Conservation (phyloP, 345 rosid genomes). For the Theobroma cacao region DNA sequence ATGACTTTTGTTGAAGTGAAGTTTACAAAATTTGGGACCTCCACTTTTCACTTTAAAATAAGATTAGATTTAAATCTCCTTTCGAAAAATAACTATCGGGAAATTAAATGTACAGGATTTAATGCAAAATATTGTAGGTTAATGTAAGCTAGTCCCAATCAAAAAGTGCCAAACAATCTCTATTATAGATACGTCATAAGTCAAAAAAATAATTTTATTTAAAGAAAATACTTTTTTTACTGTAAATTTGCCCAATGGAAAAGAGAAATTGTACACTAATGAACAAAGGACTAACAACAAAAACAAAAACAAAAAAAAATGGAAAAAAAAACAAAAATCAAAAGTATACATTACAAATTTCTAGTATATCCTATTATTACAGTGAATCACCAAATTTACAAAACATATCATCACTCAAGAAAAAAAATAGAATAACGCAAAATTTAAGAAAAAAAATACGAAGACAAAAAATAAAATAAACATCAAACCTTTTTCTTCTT, state of each 20-base stretch:
- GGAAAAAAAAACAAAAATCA: neutral
- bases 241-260: neutral
- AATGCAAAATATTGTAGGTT: too few relatives aligned
- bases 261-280: neutral
- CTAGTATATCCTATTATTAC: neutral
- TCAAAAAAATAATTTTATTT: too few relatives aligned
- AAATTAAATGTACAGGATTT: too few relatives aligned
- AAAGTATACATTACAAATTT: neutral
- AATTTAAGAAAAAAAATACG: neutral
- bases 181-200: too few relatives aligned
- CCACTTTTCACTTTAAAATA: neutral
- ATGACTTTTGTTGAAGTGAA: too few relatives aligned
- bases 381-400: slow-evolving; percentile 17
- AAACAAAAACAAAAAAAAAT: neutral
- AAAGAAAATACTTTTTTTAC: too few relatives aligned
- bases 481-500: slow-evolving; percentile 8
- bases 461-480: slow-evolving; percentile 1
- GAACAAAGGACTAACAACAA: neutral
- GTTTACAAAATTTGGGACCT: neutral
- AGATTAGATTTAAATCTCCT: neutral
- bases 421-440: slow-evolving; percentile 9
- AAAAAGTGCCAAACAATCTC: neutral
- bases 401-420: neutral
- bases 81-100: neutral
- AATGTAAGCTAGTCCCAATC: neutral